Base-by-base conservation (phyloP, 257 asterid genomes). In the Solanum gandarillasii region DNA sequence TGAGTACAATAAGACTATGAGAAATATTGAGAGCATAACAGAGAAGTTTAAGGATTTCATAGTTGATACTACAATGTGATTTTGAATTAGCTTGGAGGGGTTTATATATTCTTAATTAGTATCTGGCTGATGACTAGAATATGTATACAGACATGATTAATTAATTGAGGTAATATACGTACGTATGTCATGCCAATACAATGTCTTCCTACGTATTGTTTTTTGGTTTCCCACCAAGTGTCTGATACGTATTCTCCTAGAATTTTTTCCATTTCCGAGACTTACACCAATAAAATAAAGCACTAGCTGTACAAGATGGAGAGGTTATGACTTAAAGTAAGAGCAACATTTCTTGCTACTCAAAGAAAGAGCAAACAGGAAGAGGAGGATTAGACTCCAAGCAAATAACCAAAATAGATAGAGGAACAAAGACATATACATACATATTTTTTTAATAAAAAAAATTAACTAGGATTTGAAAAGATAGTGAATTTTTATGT, bases 371-470 rank as follows among this genome's bases (percentile, higher is more conserved):
- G 36, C 36, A 78, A 41, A 78, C 9, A 41, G 38, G 86, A 87
- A 68, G 89, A 7, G 89, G 72, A 65, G 72, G 72, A 65, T 11
- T 65, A n/a, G 2, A 81, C 82, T 89, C 88, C 79, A 90, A 27
- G 34, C 84, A 78, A 41, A 78, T 41, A 78, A 39, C 20, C 5
- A 35, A 41, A 41, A 78, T 4, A 78, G 87, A 20, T 12, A 68
- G 68, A 23, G 81, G 87, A 55, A 34, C 20, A 39, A 39, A 75
- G 55, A 38, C 23, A 75, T 75, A 12, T 11, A 10, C 9, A 55
- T 55, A 20, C 5, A 58, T 58, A 21, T 3, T 21, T 58, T 20
- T 58, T 55, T 3, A 0, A 6, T 0, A 2, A 55, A 55, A 55
- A 20, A 58, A 58, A 1, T 58, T 25, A 58, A 58, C 25, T 20